Evolutionary conservation across 768 basidiomycete species (phyloP), one percentile per base, ranked within the genome.

Genomic region (Xerocomus spinulosus): DNA sequence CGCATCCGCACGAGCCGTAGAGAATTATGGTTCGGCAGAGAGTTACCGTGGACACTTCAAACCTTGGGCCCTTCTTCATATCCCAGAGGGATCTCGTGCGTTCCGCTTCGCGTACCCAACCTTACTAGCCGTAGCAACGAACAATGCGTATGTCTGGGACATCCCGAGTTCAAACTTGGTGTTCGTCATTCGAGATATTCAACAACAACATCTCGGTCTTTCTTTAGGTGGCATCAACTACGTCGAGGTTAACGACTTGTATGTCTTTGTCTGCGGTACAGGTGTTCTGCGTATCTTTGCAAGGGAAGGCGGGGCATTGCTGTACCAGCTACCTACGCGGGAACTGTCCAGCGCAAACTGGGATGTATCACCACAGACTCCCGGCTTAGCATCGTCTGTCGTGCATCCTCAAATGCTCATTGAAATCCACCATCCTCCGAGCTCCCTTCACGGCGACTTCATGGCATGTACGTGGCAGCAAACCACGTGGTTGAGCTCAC

Each of bases 61-160:
- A 24, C 79, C 86, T 0, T 85, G 82, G 77, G 78, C 80, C 0
- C 63, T 82, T 20, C 65, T 89, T 10, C 59, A 58, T 4, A 64
- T 74, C 41, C 80, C 82, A 5, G 70, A 68, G 23, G 7, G n/a
- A 13, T 58, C 67, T 5, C 64, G 57, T 4, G 86, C 86, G 0
- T 88, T 77, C 63, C 77, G 85, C 14, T 78, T 87, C 49, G 80
- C 80, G 8, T 83, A 83, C 58, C 87, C 87, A 2, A 78, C 73
- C 10, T 68, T 91, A 7, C 65, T 85, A 3, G 77, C 79, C 3
- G 74, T 76, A 1, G 70, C 73, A 2, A 24, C 51, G 14, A 58
- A 66, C 15, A 63, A 62, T 29, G 80, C 80, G 0, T 85, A 75
- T 51, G 48, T 89, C 3, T 88, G 79, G 75, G 79, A 91, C 54